phyloP scores from a whole-genome alignment of 495 filamentous ascomycete species.

The Daldinia vernicosa region DNA sequence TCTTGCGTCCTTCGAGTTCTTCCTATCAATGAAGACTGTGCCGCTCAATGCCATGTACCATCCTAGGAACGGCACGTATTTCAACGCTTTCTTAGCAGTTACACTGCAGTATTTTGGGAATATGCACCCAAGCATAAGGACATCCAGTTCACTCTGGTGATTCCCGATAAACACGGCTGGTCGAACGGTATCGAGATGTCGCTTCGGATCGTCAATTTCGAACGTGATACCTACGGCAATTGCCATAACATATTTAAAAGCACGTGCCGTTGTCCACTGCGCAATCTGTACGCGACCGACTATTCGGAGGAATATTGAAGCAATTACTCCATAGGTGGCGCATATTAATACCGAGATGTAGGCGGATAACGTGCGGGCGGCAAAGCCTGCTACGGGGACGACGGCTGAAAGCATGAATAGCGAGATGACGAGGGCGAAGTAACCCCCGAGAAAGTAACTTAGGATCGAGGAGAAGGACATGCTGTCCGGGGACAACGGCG shows the following conservation, averaged over 20 bases:
- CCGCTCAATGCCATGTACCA: constrained; percentile 96
- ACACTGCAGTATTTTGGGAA: constrained; percentile 94
- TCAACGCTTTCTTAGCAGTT: constrained; percentile 88
- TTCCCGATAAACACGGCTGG: constrained; percentile 93
- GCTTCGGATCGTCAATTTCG: constrained; percentile 71
- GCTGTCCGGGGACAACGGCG: constrained; percentile 27
- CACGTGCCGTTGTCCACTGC: constrained; percentile 84
- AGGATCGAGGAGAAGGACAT: constrained; percentile 54
- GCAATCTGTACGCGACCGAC: constrained; percentile 76
- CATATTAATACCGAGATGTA: constrained; percentile 72
- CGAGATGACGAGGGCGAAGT: constrained; percentile 65
- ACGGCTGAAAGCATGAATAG: constrained; percentile 65
- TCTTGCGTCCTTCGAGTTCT: constrained; percentile 80
- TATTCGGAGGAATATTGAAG: constrained; percentile 74
- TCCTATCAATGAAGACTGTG: constrained; percentile 93
- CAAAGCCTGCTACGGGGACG: constrained; percentile 68
- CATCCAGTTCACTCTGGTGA: constrained; percentile 94
- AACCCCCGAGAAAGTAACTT: constrained; percentile 65
- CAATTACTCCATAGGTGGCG: constrained; percentile 80
- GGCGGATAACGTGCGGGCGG: constrained; percentile 74
- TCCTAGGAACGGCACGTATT: constrained; percentile 84
- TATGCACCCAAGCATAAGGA: constrained; percentile 84
- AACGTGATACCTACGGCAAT: constrained; percentile 81
- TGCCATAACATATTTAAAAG: constrained; percentile 84
- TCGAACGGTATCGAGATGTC: constrained; percentile 69